Base-by-base conservation (phyloP, 192 early-diverging fungal species). In the Coemansia sp. region DNA sequence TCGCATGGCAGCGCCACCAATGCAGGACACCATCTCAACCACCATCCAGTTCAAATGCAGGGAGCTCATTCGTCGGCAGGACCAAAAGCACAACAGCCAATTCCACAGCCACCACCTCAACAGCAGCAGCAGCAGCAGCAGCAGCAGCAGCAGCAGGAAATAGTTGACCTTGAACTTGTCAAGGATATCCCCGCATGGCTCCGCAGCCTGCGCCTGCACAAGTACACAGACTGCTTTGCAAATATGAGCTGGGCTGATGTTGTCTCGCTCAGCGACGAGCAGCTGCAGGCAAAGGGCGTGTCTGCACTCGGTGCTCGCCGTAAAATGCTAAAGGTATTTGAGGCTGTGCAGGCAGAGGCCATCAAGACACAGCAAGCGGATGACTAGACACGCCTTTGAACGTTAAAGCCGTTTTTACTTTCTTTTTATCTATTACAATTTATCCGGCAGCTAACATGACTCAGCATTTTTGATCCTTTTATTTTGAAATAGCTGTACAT, bases 261-360 rank as follows among this genome's bases (percentile, higher is more conserved):
- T 64, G 89, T 99, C 43, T 87, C 89, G 53, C 70, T 99, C 70
- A 83, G 79, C 25, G 96, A 99, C 59, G 87, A 91, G 35, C 86
- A 89, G 28, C 84, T 99, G 66, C 85, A 86, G 43, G 86, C 82
- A 34, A 88, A 90, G 63, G 96, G 96, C 26, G 95, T 99, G 9
- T 79, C 91, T 7, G 95, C 96, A 52, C 85, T 97, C 63, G 96
- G 96, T 51, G 96, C 96, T 23, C 88, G 96, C 26, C 86, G 93
- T 66, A 99, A 99, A 81, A 93, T 99, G 87, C 74, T 97, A 52
- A 97, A 96, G 82, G 94, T 95, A 57, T 98, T 98, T 87, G 95
- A 95, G 69, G 59, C 59, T 0, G 75, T 82, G 23, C 71, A 48
- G 23, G 45, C 45, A 23, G 45, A 48, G 45, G 4, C 45, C 45